These are phyloP conservation scores for Raffaelea arxii DNA, from an alignment of 2,329 filamentous ascomycete genomes.

Conservation along the genomic window DNA sequence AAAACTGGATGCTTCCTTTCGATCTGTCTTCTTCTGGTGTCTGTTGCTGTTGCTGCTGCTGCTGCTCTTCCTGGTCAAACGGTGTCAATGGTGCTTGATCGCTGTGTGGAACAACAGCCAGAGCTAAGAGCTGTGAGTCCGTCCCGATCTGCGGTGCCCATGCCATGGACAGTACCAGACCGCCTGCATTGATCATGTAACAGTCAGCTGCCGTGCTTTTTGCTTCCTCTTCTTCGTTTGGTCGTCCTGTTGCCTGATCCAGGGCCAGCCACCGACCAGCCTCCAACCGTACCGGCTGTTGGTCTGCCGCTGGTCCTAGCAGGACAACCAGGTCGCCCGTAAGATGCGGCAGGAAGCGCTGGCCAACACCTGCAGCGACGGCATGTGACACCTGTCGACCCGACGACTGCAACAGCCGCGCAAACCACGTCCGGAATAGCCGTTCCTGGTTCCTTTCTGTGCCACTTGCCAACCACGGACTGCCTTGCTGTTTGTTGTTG, in stretches of 20 bases:
- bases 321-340: constrained; percentile 15
- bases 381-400: too few species aligned
- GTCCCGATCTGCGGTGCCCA: constrained; percentile 36
- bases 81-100: constrained; percentile 30
- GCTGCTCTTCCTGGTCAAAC: constrained; percentile 15
- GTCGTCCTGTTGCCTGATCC: constrained; percentile 10
- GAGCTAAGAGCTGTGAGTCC: constrained; percentile 37
- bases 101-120: constrained; percentile 39
- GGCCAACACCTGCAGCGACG: too few species aligned
- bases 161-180: constrained; percentile 40
- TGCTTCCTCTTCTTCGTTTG: constrained; percentile 6
- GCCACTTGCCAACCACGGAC: constrained; percentile 28
- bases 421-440: constrained; percentile 19
- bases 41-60: too few species aligned
- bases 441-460: constrained; percentile 24
- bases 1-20: constrained; percentile 42
- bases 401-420: too few species aligned
- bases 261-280: constrained; percentile 12
- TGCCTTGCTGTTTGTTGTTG: too few species aligned
- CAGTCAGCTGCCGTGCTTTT: constrained; percentile 14
- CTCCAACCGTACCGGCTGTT: constrained; percentile 14
- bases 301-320: constrained; percentile 17
- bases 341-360: constrained; percentile 12
- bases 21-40: constrained; percentile 26
- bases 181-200: constrained; percentile 46